Evolutionary conservation across 1,284 basidiomycete genomes (phyloP), one percentile per base, ranked within the genome.

Genomic region (Macrocybe sp.): DNA sequence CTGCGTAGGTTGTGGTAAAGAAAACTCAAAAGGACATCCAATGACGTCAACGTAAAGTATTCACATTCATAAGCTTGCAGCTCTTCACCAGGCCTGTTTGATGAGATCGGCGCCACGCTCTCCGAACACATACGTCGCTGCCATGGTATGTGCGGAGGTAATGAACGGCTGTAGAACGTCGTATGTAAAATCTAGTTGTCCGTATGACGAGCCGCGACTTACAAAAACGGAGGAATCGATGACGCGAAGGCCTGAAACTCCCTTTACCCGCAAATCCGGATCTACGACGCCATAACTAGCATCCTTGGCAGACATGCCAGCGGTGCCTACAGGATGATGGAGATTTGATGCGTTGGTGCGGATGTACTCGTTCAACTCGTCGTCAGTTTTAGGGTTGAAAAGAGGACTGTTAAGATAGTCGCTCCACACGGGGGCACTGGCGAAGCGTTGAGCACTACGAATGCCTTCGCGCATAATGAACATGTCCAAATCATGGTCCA

Each of bases 241-340:
- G 32, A 73, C 61, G 8, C 70, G 58, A 49, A 73, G 51, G 31
- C 64, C 61, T 14, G 52, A 30, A 41, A 63, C 55, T 12, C 63
- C 62, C 41, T 67, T 66, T 9, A 67, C 61, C 28, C 56, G 55
- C 37, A 84, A 61, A 49, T 74, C 69, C 6, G 76, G 66, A 59
- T 78, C 74, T 33, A 83, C 75, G 12, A 82, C 79, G 8, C 64
- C 65, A 12, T 49, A 56, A 7, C 29, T 32, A 5, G 56, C 56
- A 6, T 52, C 48, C 7, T 8, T 44, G 0, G 52, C 29, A 35
- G 56, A 52, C 65, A 69, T 67, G 1, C 50, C 52, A 5, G 59
- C 59, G 2, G 64, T 66, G 2, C 63, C 57, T 11, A 61, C 59
- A 7, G 59, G 57, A 49, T 69, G 67, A 11, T 50, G 52, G 7